phyloP scores from a whole-genome alignment of 208 protist species.

The Trypanosoma brucei region DNA sequence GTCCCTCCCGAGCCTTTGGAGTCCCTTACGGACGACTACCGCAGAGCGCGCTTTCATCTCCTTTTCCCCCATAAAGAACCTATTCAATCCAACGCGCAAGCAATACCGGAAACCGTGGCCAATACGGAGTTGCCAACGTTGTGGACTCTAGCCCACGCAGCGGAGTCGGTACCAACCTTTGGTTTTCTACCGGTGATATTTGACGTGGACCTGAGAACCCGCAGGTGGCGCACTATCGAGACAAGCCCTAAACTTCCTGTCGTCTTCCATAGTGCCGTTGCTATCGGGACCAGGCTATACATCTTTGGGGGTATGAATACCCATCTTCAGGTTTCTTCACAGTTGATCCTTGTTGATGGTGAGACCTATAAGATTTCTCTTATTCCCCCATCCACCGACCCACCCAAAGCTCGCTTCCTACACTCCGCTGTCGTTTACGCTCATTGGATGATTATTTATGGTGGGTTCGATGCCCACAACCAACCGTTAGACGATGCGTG shows the following conservation, averaged over 20 bases:
- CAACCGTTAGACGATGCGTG: slow-evolving; percentile 57
- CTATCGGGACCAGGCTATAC: slow-evolving; percentile 48
- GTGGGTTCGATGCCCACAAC: slow-evolving; percentile 73
- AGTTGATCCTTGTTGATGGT: slow-evolving; percentile 65
- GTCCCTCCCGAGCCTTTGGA: slow-evolving; percentile 2
- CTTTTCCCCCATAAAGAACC: slow-evolving; percentile 19
- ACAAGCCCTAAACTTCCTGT: slow-evolving; percentile 51
- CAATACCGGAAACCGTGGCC: not conserved
- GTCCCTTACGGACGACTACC: slow-evolving; percentile 10
- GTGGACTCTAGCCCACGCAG: slow-evolving; percentile 6
- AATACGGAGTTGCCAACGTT: slow-evolving; percentile 12
- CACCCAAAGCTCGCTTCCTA: slow-evolving; percentile 50
- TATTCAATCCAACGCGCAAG: not conserved
- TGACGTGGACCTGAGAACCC: slow-evolving; percentile 66
- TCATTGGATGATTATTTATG: slow-evolving; percentile 80
- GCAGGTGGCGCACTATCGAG: slow-evolving; percentile 72
- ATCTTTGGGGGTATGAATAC: slow-evolving; percentile 84
- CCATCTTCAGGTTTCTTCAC: slow-evolving; percentile 44
- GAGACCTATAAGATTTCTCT: slow-evolving; percentile 55
- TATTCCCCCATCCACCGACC: slow-evolving; percentile 8
- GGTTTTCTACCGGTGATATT: slow-evolving; percentile 80
- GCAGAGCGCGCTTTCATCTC: slow-evolving; percentile 2
- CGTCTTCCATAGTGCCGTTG: slow-evolving; percentile 66
- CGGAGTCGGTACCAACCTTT: slow-evolving; percentile 13
- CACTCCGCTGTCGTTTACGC: slow-evolving; percentile 76